Conservation (phyloP, 768 basidiomycete species). For the Amanita thiersii region DNA sequence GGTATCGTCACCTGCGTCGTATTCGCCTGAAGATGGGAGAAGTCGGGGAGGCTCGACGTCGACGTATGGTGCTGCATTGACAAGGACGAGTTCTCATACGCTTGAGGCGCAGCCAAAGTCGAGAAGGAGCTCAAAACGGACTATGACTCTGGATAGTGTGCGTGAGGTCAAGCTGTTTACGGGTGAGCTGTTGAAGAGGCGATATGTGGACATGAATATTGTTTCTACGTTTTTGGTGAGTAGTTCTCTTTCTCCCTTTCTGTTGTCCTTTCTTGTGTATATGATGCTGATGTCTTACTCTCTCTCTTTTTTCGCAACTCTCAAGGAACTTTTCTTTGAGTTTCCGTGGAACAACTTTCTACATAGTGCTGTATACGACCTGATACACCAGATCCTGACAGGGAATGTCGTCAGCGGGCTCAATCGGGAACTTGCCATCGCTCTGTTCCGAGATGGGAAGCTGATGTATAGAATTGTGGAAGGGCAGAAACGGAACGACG, state of each 20-base stretch:
- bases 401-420: constrained; percentile 76
- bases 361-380: constrained; percentile 93
- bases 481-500: constrained; percentile 75
- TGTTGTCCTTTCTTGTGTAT: neutral
- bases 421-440: constrained; percentile 77
- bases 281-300: neutral
- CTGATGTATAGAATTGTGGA: constrained; percentile 84
- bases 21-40: no score
- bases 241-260: no score
- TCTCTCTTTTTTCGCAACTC: constrained; percentile 5
- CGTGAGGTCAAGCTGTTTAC: constrained; percentile 38
- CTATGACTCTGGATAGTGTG: constrained; percentile 23
- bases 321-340: constrained; percentile 88
- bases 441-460: constrained; percentile 79
- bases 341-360: constrained; percentile 98
- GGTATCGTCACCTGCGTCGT: no score
- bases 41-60: no score
- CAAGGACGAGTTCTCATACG: constrained; percentile 17
- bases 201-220: constrained; percentile 68
- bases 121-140: constrained; percentile 47
- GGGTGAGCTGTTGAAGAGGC: constrained; percentile 76
- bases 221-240: constrained; percentile 72
- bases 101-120: constrained; percentile 25
- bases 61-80: constrained; percentile 15
- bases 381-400: constrained; percentile 91